Conservation (phyloP, 306 rosid species). For the Amphicarpaea edgeworthii region DNA sequence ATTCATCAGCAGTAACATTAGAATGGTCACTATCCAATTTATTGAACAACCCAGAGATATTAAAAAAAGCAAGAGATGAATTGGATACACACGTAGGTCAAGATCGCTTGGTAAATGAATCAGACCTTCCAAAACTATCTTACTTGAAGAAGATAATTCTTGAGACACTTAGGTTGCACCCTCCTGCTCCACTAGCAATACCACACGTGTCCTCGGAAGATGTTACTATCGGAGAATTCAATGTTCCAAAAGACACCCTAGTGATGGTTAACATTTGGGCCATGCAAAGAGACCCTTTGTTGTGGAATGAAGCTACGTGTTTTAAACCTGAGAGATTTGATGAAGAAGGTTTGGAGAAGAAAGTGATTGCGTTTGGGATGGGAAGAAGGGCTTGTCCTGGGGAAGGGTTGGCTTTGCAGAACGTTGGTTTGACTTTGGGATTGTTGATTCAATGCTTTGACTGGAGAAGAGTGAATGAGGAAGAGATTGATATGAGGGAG, state of each 20-base stretch:
- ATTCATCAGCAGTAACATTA: not conserved
- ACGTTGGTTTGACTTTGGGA: conserved; percentile 21
- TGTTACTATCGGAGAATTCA: conserved; percentile 3
- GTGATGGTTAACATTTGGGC: conserved; percentile 38
- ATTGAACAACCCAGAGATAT: conserved; percentile 8
- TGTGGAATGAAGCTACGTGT: conserved; percentile 26
- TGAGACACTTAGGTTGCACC: conserved; percentile 30
- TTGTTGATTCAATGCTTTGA: conserved; percentile 42
- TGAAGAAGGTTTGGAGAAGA: conserved; percentile 19
- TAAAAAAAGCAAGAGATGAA: conserved; percentile 38
- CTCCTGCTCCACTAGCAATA: conserved; percentile 14
- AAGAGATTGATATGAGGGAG: conserved; percentile 33
- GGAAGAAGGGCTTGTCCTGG: conserved; percentile 45
- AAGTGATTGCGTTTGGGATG: conserved; percentile 15
- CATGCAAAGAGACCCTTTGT: not conserved
- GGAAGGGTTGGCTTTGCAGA: not conserved
- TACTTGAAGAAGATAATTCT: conserved; percentile 12
- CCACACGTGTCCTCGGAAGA: conserved; percentile 37
- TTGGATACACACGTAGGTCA: not conserved
- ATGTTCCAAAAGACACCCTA: not conserved
- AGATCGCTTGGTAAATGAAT: conserved; percentile 11
- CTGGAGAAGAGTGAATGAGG: conserved; percentile 17
- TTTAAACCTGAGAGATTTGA: conserved; percentile 41
- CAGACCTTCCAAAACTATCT: conserved; percentile 25
- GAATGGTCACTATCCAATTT: conserved; percentile 36